Conservation (phyloP, 495 filamentous ascomycete genomes). For the Extremus antarcticus region DNA sequence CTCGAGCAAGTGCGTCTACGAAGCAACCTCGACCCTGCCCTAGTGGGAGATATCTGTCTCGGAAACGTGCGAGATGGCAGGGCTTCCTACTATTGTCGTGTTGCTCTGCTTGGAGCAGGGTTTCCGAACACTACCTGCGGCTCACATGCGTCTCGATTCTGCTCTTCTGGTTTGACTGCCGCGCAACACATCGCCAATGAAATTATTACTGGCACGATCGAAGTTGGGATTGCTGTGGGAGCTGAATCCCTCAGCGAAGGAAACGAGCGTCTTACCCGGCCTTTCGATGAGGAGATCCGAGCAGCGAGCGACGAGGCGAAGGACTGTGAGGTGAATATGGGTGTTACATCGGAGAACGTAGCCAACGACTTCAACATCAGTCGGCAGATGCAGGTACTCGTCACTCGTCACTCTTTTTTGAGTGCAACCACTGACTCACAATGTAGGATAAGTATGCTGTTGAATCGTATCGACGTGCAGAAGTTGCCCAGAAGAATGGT, state of each 20-base stretch:
- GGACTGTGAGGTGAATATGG: conserved; percentile 23
- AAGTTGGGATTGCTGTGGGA: conserved; percentile 64
- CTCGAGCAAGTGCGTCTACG: conserved; percentile 6
- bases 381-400: conserved; percentile 19
- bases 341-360: conserved; percentile 23
- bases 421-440: too few species aligned
- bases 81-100: neutral
- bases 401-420: too few species aligned
- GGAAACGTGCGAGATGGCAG: conserved; percentile 18
- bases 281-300: conserved; percentile 67
- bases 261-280: conserved; percentile 50
- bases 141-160: conserved; percentile 73
- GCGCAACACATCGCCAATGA: conserved; percentile 56
- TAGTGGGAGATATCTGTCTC: conserved; percentile 21
- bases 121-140: conserved; percentile 58
- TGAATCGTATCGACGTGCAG: conserved; percentile 17
- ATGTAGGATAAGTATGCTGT: conserved; percentile 17
- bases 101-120: conserved; percentile 28
- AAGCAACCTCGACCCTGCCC: conserved; percentile 6
- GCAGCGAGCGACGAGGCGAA: conserved; percentile 25
- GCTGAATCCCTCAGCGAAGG: conserved; percentile 43
- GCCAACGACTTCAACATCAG: conserved; percentile 18
- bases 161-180: conserved; percentile 60
- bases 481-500: conserved; percentile 19
- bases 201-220: conserved; percentile 56